Base-by-base conservation (phyloP, 805 yeast genomes). In the Yarrowia deformans region DNA sequence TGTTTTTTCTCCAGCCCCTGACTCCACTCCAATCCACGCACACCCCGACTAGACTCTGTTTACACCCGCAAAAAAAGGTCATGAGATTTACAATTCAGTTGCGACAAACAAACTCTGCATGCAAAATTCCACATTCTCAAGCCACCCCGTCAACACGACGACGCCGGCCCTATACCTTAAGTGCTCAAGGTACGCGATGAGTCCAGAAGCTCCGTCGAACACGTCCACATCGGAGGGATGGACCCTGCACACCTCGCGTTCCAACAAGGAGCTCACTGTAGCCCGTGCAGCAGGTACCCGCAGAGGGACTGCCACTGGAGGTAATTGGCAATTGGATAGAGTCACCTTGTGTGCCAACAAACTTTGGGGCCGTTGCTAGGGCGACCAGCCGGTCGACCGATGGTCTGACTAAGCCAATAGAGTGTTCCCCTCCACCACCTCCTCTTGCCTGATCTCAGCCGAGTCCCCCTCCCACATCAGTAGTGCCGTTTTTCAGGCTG, bases 251-350 rank as follows among this genome's bases (percentile, higher is more conserved):
- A 16, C 16, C 8, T 13, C 18, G 35, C 29, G 37, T 14, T 8
- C 29, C 37, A 49, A 52, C 56, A 52, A 52, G 56, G 56, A 35
- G 29, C 40, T 18, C 56, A 39, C 56, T 18, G 42, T 52, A 18
- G 40, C 39, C 29, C 23, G 55, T 34, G 42, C 56, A 52, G 56
- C 60, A 54, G 60, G 60, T 54, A 54, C 60, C 60, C 60, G 42
- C 56, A n/a, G 32, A 9, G 52, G 18, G 52, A 32, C n/a, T 37
- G 35, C 1, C 16, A 29, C 52, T 48, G 18, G 52, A 48, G 12
- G 29, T 37, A 48, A 43, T 10, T 13, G 52, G 29, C 52, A 48
- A 43, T 10, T 13, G 52, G 3, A 10, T 14, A 34, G 50, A 12
- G 50, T 19, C 12, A 29, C 52, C 14, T 48, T 29, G 52, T 29